Evolutionary conservation across 2,329 filamentous ascomycete genomes (phyloP), one percentile per base, ranked within the genome.

Genomic region (Ambrosiella beaveri): DNA sequence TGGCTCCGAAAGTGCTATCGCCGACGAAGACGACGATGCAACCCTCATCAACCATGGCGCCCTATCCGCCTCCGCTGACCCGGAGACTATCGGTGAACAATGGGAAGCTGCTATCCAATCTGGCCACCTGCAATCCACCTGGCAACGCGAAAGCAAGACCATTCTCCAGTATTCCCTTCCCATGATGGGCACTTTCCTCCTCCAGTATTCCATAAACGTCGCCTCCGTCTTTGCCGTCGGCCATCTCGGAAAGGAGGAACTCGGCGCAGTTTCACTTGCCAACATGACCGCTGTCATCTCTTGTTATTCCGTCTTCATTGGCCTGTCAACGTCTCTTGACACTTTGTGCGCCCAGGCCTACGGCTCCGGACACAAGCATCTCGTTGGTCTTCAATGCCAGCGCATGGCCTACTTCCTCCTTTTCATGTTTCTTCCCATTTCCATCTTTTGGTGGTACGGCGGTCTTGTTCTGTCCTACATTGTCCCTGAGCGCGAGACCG

Each of bases 311-410:
- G 81, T 87, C 13, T 85, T 87, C 66, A 85, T 89, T 66, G 86
- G 89, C n/a, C 76, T 97, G 12, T 85, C 89, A 0, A 97, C 91
- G 3, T 88, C 85, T 62, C 75, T 97, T 41, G 91, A 97, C 70
- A 97, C 91, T 0, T 80, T 97, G 1, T 96, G 91, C 68, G 81
- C 91, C 0, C 91, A 97, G 69, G 91, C 93, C 0, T 97, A 94
- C 67, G 91, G 93, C 1, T 94, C 87, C 0, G 91, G 91, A 0
- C 86, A 85, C 67, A 94, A 86, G 67, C 86, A 90, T 64, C 79
- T 97, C 4, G 91, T 97, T 9, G 87, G 87, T 1, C 69, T 93
- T 57, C 87, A 93, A 65, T 77, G 88, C 62, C 86, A 93, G 70
- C 78, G 86, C 59, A 91, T 91, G 86, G 74, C 86, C 1, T 85